Evolutionary conservation across 2,329 filamentous ascomycete species (phyloP).

Genomic region (Hypoxylon sp.): DNA sequence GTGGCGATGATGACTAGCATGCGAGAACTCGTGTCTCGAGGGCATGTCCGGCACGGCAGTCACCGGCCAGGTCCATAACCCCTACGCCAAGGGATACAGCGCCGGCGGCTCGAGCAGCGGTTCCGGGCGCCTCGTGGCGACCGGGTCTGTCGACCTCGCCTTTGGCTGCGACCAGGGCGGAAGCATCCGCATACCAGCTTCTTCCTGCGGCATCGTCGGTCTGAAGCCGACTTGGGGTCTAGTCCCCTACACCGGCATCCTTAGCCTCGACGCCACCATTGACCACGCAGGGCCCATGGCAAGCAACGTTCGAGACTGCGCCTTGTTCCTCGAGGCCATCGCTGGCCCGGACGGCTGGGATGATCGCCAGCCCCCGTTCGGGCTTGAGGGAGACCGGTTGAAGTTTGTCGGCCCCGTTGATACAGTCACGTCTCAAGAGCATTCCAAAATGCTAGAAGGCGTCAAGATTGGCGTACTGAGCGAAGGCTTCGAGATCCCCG

Average conservation of each 20-base stretch:
- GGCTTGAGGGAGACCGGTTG: constrained; percentile 28
- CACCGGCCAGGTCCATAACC: constrained; percentile 57
- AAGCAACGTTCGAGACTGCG: constrained; percentile 41
- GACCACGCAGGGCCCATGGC: constrained; percentile 47
- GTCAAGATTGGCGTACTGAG: constrained; percentile 43
- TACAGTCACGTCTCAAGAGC: constrained; percentile 13
- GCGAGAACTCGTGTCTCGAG: constrained; percentile 56
- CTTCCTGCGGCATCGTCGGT: constrained; percentile 44
- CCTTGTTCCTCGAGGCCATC: constrained; percentile 45
- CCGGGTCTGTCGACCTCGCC: constrained; percentile 44
- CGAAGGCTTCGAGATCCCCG: constrained; percentile 42
- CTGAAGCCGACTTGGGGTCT: constrained; percentile 47
- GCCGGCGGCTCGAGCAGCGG: constrained; percentile 55
- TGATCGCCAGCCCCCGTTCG: constrained; percentile 43
- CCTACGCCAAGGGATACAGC: constrained; percentile 53
- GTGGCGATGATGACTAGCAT: constrained; percentile 44
- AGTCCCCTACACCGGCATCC: constrained; percentile 48
- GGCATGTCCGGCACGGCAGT: constrained; percentile 53
- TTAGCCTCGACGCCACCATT: constrained; percentile 41
- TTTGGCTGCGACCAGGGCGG: constrained; percentile 49
- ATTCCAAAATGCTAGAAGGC: constrained; percentile 37
- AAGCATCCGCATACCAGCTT: constrained; percentile 46
- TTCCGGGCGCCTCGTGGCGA: constrained; percentile 54
- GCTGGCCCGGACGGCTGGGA: constrained; percentile 47
- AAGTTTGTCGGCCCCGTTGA: constrained; percentile 35